These are phyloP conservation scores for Candida tetrigidarum DNA, from an alignment of 1,139 yeast species.

Conservation along the genomic window DNA sequence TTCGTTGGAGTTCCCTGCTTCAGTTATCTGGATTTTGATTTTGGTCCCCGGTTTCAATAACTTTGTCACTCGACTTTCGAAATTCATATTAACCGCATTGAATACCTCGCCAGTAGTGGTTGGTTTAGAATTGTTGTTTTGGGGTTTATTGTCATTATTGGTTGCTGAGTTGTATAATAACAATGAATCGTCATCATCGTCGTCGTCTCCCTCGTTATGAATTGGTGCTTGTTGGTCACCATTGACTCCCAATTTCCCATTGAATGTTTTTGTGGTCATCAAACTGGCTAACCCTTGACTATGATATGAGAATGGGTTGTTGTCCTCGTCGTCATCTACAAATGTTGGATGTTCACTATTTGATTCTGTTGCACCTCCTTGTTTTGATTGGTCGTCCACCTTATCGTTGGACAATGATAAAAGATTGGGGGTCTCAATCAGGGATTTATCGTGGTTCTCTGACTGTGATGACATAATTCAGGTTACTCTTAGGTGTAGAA, in stretches of 20 bases:
- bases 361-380: not conserved
- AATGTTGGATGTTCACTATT: slow-evolving; percentile 8
- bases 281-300: slow-evolving; percentile 37
- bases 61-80: slow-evolving; percentile 43
- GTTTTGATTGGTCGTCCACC: not conserved
- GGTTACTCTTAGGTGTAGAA: no score
- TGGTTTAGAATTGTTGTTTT: slow-evolving; percentile 6
- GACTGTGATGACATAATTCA: slow-evolving; percentile 2
- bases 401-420: slow-evolving; percentile 2
- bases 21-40: slow-evolving; percentile 59
- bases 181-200: slow-evolving; percentile 30
- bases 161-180: slow-evolving; percentile 27
- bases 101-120: slow-evolving; percentile 19
- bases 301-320: slow-evolving; percentile 49
- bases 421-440: slow-evolving; percentile 2
- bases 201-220: slow-evolving; percentile 10
- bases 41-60: slow-evolving; percentile 35
- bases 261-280: slow-evolving; percentile 19
- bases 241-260: slow-evolving; percentile 13
- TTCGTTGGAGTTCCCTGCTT: slow-evolving; percentile 81
- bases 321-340: slow-evolving; percentile 46
- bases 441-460: not conserved
- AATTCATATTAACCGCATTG: slow-evolving; percentile 38
- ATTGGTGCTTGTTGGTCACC: slow-evolving; percentile 3
- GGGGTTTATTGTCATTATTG: slow-evolving; percentile 12